Conservation (phyloP, 2,329 filamentous ascomycete genomes). For the Escovopsis weberi region DNA sequence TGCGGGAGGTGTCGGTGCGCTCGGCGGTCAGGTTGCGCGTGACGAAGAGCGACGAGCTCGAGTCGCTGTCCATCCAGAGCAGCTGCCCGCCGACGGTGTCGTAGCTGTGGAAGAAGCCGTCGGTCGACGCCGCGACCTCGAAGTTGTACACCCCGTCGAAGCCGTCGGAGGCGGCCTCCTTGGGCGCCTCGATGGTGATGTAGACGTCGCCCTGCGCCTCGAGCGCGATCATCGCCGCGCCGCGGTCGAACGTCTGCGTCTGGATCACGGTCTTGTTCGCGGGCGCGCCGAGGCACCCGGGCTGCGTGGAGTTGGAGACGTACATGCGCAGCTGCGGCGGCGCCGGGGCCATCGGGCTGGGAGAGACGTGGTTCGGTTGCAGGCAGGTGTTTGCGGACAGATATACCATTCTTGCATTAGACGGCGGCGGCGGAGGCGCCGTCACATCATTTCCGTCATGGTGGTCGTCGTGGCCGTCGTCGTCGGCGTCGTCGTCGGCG, state of each 20-base stretch:
- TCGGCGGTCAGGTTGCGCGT: conserved; percentile 57
- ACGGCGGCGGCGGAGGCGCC: conserved; percentile 9
- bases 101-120: conserved; percentile 59
- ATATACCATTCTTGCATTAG: conserved; percentile 40
- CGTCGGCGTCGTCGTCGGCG: conserved; percentile 6
- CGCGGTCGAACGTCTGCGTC: conserved; percentile 42
- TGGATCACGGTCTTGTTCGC: conserved; percentile 10
- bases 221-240: conserved; percentile 52
- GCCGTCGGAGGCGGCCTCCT: conserved; percentile 34
- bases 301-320: conserved; percentile 42
- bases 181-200: conserved; percentile 58
- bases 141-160: conserved; percentile 62
- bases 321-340: conserved; percentile 68
- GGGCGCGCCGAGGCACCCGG: conserved; percentile 15
- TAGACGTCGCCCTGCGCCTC: conserved; percentile 55
- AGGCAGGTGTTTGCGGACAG: conserved; percentile 77
- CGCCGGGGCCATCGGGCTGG: conserved; percentile 1
- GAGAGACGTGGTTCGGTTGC: conserved; percentile 43
- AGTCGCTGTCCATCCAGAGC: conserved; percentile 75
- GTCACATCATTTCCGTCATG: neutral
- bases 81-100: conserved; percentile 35
- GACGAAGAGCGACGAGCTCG: conserved; percentile 60
- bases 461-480: conserved; percentile 1
- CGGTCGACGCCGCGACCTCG: conserved; percentile 68
- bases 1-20: conserved; percentile 36